Base-by-base conservation (phyloP, 169 alveolate species). In the Eimeria tenella region DNA sequence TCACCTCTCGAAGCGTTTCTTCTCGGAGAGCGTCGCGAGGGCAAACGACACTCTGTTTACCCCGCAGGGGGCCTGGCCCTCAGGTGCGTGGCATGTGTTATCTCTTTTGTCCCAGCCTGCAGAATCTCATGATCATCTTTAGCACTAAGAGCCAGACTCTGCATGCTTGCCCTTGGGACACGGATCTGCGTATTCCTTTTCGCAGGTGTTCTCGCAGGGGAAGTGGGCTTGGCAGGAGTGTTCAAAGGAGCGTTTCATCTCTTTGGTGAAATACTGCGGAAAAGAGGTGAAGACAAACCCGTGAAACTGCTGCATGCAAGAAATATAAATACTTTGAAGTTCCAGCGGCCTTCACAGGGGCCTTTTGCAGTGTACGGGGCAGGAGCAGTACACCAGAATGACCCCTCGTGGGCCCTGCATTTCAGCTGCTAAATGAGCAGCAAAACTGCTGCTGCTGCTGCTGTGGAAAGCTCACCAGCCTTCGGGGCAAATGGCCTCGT, bases 201-300 rank as follows among this genome's bases (percentile, higher is more conserved):
- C 60, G 94, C 94, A 89, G 13, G 89, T 74, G 55, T 89, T 58
- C 23, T 31, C 86, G 31, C 94, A 89, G n/a, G 94, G 94, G 68
- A 89, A 89, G 65, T 53, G 70, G 11, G 89, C 94, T 3, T 60
- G 88, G 55, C 94, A 89, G 6, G 23, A 31, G 4, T 9, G 49
- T 21, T 73, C 94, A 55, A 89, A 89, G 50, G 23, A 49, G 63
- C 87, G 60, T 25, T 89, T 89, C 94, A 89, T 89, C 13, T 73
- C 89, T 10, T 68, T 73, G 11, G 94, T 89, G 68, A 89, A 89
- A 53, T 74, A 73, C 94, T 89, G 70, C 81, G 49, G 49, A 42
- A 19, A 17, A 5, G 53, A 49, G 68, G 1, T 13, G 68, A 58
- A 17, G 68, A 10, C 21, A 58, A 58, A 17, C 75, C 9, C 0